A percentile compares a stretch with the other conserved stretches of the same genome.
Conservation (phyloP, 1,139 yeast genomes). For the Suhomyces ambrosiae region DNA sequence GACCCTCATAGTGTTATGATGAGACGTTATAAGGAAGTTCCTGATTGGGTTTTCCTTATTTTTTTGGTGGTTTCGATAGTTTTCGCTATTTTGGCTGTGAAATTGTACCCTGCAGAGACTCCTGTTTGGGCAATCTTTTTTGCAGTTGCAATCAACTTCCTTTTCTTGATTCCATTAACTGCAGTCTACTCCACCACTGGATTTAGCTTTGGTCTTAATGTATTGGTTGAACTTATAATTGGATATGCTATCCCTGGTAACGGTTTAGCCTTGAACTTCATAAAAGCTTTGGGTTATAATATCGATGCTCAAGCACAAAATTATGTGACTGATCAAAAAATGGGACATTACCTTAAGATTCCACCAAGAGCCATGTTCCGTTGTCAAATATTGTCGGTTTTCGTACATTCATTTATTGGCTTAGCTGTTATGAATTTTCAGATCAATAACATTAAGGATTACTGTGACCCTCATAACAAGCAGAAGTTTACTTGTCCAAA, state of each 20-base stretch:
- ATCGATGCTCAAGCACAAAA: slow-evolving; percentile 61
- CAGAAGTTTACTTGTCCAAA: slow-evolving; percentile 52
- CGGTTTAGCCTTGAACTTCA: slow-evolving; percentile 39
- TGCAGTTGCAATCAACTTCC: slow-evolving; percentile 37
- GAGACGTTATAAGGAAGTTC: slow-evolving; percentile 27
- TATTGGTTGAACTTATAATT: slow-evolving; percentile 42
- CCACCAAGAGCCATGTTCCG: slow-evolving; percentile 66
- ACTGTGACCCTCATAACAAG: slow-evolving; percentile 47
- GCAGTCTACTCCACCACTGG: slow-evolving; percentile 42
- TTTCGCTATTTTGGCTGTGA: slow-evolving; percentile 27
- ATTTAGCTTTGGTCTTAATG: slow-evolving; percentile 41
- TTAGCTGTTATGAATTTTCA: slow-evolving; percentile 59
- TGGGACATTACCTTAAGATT: slow-evolving; percentile 60
- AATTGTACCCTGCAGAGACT: slow-evolving; percentile 38
- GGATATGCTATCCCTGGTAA: slow-evolving; percentile 44
- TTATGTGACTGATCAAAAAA: slow-evolving; percentile 56
- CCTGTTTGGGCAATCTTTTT: slow-evolving; percentile 36
- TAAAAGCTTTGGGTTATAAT: slow-evolving; percentile 42
- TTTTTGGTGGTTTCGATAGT: slow-evolving; percentile 22
- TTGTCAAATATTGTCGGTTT: slow-evolving; percentile 49
- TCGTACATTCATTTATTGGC: slow-evolving; percentile 47
- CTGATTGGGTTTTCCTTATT: slow-evolving; percentile 21
- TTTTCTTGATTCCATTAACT: slow-evolving; percentile 39
- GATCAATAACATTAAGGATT: slow-evolving; percentile 43
- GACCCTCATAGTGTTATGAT: slow-evolving; percentile 24